phyloP scores from a whole-genome alignment of 495 filamentous ascomycete species.

The Jackrogersella multiformis region DNA sequence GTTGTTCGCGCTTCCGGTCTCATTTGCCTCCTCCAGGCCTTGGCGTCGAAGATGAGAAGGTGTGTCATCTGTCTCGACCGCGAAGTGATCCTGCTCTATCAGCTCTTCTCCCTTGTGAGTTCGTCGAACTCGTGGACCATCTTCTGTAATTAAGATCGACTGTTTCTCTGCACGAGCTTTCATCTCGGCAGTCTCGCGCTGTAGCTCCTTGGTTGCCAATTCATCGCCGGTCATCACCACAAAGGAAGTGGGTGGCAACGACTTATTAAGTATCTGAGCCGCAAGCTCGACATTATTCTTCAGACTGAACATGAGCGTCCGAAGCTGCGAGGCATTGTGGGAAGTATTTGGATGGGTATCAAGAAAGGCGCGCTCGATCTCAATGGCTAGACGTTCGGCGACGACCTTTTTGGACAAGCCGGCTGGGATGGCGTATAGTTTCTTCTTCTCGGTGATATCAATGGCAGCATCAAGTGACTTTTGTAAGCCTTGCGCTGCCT shows the following conservation, averaged over 20 bases:
- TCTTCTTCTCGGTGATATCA: slow-evolving; percentile 54
- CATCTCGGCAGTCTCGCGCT: slow-evolving; percentile 80
- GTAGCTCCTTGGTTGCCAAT: slow-evolving; percentile 89
- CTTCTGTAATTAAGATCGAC: slow-evolving; percentile 82
- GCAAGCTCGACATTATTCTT: slow-evolving; percentile 84
- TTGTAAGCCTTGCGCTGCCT: slow-evolving; percentile 52
- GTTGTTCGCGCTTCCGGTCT: slow-evolving; percentile 38
- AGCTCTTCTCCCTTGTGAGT: slow-evolving; percentile 97
- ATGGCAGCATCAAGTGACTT: slow-evolving; percentile 56
- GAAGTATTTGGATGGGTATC: slow-evolving; percentile 54
- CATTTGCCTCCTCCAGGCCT: slow-evolving; percentile 49
- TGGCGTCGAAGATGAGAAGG: slow-evolving; percentile 53
- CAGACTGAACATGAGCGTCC: slow-evolving; percentile 78
- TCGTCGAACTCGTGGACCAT: slow-evolving; percentile 82
- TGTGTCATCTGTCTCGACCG: slow-evolving; percentile 47
- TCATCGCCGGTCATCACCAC: slow-evolving; percentile 86
- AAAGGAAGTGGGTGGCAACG: slow-evolving; percentile 74
- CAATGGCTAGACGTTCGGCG: slow-evolving; percentile 62
- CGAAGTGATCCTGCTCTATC: slow-evolving; percentile 70
- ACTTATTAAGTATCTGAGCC: slow-evolving; percentile 74
- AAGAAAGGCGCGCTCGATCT: slow-evolving; percentile 73
- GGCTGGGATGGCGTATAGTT: slow-evolving; percentile 46
- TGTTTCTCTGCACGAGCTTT: slow-evolving; percentile 79
- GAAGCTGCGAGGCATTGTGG: slow-evolving; percentile 56
- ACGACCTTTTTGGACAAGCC: slow-evolving; percentile 50